A percentile compares a stretch with the other conserved stretches of the same genome.
These are phyloP conservation scores for Zygosaccharomyces kombuchaensis DNA, from an alignment of 805 yeast species.

Conservation along the genomic window DNA sequence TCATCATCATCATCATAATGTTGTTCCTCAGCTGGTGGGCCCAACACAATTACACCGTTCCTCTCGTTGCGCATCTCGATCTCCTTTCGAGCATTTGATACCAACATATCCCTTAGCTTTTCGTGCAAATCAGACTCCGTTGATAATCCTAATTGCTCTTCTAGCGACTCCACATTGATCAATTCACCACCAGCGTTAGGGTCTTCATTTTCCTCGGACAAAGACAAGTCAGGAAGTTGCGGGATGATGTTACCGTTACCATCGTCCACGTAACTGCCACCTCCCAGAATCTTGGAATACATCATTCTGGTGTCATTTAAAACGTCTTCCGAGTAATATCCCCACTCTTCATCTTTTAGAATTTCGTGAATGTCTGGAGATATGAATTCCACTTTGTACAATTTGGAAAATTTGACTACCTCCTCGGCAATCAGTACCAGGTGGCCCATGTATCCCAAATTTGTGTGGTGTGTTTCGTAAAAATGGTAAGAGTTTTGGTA, in stretches of 20 bases:
- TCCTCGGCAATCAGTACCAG: conserved; percentile 90
- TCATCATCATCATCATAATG: not conserved
- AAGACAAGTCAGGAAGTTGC: conserved; percentile 17
- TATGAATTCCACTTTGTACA: conserved; percentile 36
- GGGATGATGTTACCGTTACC: conserved; percentile 29
- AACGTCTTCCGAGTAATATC: conserved; percentile 27
- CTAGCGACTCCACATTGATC: conserved; percentile 16
- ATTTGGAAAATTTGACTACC: conserved; percentile 72
- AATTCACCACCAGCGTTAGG: conserved; percentile 11
- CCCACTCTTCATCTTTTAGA: conserved; percentile 27
- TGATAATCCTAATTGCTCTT: conserved; percentile 18
- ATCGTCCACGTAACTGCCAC: conserved; percentile 33
- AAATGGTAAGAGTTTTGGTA: conserved; percentile 55
- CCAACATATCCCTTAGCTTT: conserved; percentile 28
- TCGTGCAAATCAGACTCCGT: conserved; percentile 22
- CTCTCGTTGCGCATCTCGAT: conserved; percentile 27
- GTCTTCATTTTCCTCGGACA: conserved; percentile 3
- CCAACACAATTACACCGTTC: conserved; percentile 34
- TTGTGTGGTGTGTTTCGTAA: conserved; percentile 55
- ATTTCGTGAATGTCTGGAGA: conserved; percentile 29
- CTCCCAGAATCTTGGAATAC: conserved; percentile 37
- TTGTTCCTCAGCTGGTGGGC: conserved; percentile 24
- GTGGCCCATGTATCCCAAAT: conserved; percentile 97
- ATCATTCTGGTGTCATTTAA: conserved; percentile 33
- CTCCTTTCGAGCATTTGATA: conserved; percentile 25